These are phyloP conservation scores for Russula abietina DNA, from an alignment of 768 basidiomycete species.

Conservation along the genomic window DNA sequence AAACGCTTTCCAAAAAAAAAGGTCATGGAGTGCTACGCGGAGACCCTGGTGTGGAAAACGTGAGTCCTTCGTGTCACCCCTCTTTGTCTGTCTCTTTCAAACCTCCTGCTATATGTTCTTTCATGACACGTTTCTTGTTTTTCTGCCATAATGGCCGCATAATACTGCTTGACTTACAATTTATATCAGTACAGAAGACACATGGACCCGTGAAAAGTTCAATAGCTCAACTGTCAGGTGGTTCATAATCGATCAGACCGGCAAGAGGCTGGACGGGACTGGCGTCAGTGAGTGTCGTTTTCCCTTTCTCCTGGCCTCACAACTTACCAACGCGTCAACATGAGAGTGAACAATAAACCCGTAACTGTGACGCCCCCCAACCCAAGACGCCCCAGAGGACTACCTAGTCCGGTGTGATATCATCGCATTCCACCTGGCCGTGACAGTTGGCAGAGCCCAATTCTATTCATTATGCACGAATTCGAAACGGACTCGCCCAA, in stretches of 20 bases:
- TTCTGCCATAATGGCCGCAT: slow-evolving; percentile 42
- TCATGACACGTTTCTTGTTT: not conserved
- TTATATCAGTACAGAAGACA: slow-evolving; percentile 60
- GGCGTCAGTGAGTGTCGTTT: slow-evolving; percentile 28
- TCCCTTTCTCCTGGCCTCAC: not conserved
- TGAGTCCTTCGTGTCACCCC: no score
- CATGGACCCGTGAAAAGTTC: slow-evolving; percentile 53
- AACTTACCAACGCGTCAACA: not conserved
- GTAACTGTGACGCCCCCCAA: slow-evolving; percentile 31
- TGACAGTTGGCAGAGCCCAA: slow-evolving; percentile 56
- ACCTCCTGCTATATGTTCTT: no score
- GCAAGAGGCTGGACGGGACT: slow-evolving; percentile 26
- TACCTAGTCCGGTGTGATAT: slow-evolving; percentile 78
- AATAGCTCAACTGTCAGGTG: slow-evolving; percentile 55
- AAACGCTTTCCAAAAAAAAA: no score
- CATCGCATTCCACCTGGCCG: slow-evolving; percentile 67
- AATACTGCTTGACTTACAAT: slow-evolving; percentile 66
- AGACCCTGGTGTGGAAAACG: no score
- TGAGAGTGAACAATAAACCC: slow-evolving; percentile 26
- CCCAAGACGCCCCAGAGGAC: slow-evolving; percentile 56
- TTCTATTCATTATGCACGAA: slow-evolving; percentile 74
- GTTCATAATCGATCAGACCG: slow-evolving; percentile 53
- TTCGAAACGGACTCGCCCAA: slow-evolving; percentile 43
- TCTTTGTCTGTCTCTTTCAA: no score
- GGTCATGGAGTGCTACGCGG: no score